Percentiles rank a stretch among this genome's conserved stretches.
Evolutionary conservation across 2,329 filamentous ascomycete species (phyloP).

Genomic region (Calonectria multiphialidica): DNA sequence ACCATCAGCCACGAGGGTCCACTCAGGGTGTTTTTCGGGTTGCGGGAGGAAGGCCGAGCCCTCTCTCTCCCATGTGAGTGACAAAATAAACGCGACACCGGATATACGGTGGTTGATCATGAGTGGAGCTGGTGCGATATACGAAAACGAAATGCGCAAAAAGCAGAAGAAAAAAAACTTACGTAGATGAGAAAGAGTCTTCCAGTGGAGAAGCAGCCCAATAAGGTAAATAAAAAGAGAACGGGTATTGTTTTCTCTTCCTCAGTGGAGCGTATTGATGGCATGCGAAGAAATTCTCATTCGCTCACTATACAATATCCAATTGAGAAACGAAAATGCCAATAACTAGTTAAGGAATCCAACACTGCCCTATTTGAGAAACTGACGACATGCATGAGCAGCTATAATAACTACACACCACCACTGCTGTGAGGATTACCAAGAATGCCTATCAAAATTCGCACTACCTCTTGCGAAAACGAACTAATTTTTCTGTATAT

Average conservation of each 20-base stretch:
- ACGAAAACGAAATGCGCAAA: background rate
- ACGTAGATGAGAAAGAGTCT: background rate
- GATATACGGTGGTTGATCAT: background rate
- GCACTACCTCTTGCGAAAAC: background rate
- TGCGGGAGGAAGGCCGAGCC: conserved; percentile 20
- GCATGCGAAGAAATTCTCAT: background rate
- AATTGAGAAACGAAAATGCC: background rate
- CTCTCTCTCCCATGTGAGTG: background rate
- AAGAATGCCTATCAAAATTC: background rate
- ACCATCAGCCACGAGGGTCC: conserved; percentile 5
- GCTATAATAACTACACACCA: no score
- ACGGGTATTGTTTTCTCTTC: background rate
- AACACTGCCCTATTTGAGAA: no score
- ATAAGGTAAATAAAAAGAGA: background rate
- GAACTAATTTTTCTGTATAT: background rate
- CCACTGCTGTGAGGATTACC: no score
- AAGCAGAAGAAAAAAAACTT: background rate
- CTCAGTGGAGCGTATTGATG: background rate
- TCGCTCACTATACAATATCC: background rate
- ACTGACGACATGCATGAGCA: no score
- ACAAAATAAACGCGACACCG: conserved; percentile 12
- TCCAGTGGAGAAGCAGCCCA: background rate
- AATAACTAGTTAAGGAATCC: background rate
- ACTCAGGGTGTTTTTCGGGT: conserved; percentile 13
- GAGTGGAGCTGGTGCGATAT: background rate